Evolutionary conservation across 208 protist genomes (phyloP), one percentile per base, ranked within the genome.

Genomic region (Leishmania lainsoni): DNA sequence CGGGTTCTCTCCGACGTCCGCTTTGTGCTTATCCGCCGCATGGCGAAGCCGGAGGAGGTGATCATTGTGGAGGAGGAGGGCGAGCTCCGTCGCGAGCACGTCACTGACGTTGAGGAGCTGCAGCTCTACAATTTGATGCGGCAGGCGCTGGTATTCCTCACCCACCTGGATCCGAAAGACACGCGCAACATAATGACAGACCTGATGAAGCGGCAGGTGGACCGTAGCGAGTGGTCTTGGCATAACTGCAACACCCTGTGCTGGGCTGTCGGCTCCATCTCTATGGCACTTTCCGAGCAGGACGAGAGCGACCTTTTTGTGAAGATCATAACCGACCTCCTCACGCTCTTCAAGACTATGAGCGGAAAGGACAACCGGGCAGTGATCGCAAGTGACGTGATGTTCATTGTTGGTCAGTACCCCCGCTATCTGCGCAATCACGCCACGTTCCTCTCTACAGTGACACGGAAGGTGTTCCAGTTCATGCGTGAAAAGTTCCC

Each of bases 341-440:
- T 99, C 10, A 94, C 93, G 3, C 88, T 99, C 32, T 99, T 98
- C 86, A 99, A 99, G 63, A 79, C 90, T 75, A 96, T 97, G 83
- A 94, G 95, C 39, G 97, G 97, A 0, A 99, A 99, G 85, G 98
- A 99, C 76, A 99, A 99, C 90, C 99, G 99, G 74, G 99, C 99
- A 1, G 98, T 99, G 17, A 98, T 99, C 82, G 99, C 99, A 2
- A 98, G 93, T 81, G 99, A 99, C 84, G 99, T 99, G 79, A 99
- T 99, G 99, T 99, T 99, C 88, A 98, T 99, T 68, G 99, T 99
- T 2, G 99, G 98, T 16, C 99, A 99, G 89, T 99, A 99, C 87
- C 99, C 99, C 10, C 91, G 99, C 79, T 99, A 99, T 87, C 91
- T 99, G n/a, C 89, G 93, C 29, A 93, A 91, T n/a, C 98, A 99